Conservation (phyloP, 225 moss, liverwort and hornwort genomes). For the Rhytidiadelphus loreus region DNA sequence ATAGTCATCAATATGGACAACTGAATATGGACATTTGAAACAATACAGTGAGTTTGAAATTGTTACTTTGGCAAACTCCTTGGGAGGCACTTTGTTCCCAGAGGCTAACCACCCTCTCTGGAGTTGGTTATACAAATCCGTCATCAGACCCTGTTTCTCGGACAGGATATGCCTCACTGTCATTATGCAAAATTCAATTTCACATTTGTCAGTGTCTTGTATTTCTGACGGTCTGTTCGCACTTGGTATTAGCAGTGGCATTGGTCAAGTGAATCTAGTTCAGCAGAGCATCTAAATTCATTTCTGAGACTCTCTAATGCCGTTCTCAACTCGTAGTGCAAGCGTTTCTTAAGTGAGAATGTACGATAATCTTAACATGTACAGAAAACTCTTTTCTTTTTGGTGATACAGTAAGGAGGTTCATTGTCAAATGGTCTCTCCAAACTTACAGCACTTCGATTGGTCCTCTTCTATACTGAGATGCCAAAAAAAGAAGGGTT, state of each 20-base stretch:
- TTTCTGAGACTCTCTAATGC: background rate
- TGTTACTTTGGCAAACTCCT: conserved; percentile 27
- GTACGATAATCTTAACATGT: background rate
- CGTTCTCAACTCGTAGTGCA: background rate
- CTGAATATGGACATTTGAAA: background rate
- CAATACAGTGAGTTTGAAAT: background rate
- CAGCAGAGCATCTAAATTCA: background rate
- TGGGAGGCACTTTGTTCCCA: conserved; percentile 33
- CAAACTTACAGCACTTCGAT: background rate
- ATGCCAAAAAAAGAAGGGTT: background rate
- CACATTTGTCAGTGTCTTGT: background rate
- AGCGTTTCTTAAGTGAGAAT: background rate
- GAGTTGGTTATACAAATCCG: conserved; percentile 25
- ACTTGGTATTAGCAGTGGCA: background rate
- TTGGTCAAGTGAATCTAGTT: background rate
- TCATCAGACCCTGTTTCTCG: conserved; percentile 24
- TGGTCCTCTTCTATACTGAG: background rate
- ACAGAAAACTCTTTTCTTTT: background rate
- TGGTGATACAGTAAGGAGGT: too few species aligned
- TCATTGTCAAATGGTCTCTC: background rate
- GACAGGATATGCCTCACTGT: conserved; percentile 41
- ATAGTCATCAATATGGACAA: background rate
- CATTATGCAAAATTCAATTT: background rate
- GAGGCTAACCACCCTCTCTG: conserved; percentile 9
- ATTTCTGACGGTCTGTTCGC: background rate